Evolutionary conservation across 495 filamentous ascomycete genomes (phyloP).

Genomic region (Neurospora sp.): DNA sequence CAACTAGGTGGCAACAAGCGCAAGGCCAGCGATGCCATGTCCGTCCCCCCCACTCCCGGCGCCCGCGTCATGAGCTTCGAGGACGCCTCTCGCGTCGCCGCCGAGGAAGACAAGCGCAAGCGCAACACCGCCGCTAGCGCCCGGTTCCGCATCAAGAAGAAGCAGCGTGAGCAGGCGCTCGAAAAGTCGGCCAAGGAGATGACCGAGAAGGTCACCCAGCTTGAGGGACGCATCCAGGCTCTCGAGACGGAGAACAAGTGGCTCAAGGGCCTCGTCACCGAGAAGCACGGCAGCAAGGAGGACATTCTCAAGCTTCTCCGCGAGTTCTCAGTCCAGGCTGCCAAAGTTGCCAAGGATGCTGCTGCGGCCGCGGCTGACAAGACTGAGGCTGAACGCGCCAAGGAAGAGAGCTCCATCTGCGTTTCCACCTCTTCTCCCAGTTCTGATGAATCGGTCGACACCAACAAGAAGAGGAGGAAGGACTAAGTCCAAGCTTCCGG

Average conservation of each 20-base stretch:
- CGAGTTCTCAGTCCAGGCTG: conserved; percentile 21
- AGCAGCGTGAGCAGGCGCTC: conserved; percentile 90
- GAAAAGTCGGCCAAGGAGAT: conserved; percentile 88
- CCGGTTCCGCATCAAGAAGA: conserved; percentile 98
- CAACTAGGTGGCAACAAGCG: conserved; percentile 40
- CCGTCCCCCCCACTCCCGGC: conserved; percentile 8
- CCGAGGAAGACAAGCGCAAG: conserved; percentile 94
- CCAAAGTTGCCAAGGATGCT: conserved; percentile 1
- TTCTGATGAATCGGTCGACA: neutral
- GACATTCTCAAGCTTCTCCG: conserved; percentile 36
- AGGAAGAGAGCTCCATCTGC: conserved; percentile 2
- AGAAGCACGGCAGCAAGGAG: conserved; percentile 65
- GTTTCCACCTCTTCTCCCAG: neutral
- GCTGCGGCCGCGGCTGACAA: neutral
- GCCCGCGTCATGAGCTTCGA: conserved; percentile 43
- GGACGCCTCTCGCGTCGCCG: conserved; percentile 63
- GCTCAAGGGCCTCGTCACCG: conserved; percentile 86
- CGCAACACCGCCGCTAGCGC: conserved; percentile 93
- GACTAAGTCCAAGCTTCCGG: conserved; percentile 2
- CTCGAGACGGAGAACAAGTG: conserved; percentile 95
- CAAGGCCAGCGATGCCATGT: conserved; percentile 32
- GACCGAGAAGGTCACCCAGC: conserved; percentile 63
- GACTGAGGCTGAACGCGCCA: conserved; percentile 2
- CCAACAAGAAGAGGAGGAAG: conserved; percentile 3
- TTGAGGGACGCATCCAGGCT: conserved; percentile 75